A percentile compares a stretch with the other conserved stretches of the same genome.
Conservation (phyloP, 169 alveolate species). For the Plasmodium gallinaceum region DNA sequence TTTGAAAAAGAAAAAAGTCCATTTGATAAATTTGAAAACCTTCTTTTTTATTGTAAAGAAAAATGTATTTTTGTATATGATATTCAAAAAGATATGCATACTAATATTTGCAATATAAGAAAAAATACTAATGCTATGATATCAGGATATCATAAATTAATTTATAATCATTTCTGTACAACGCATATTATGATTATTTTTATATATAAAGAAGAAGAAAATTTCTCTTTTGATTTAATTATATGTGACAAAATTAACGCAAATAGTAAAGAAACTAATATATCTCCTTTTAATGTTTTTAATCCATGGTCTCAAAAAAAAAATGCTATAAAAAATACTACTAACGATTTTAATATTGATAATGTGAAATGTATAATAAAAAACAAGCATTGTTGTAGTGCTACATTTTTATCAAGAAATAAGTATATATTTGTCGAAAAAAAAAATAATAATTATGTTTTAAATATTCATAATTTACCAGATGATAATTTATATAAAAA, state of each 20-base stretch:
- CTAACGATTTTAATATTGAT: neutral
- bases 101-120: slow-evolving; percentile 18
- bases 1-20: slow-evolving; percentile 90
- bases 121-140: slow-evolving; percentile 76
- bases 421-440: slow-evolving; percentile 67
- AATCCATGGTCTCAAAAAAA: slow-evolving; percentile 19
- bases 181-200: slow-evolving; percentile 47
- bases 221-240: slow-evolving; percentile 52
- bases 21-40: slow-evolving; percentile 78
- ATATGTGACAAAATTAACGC: slow-evolving; percentile 14
- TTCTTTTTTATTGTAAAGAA: slow-evolving; percentile 86
- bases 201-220: slow-evolving; percentile 68
- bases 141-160: slow-evolving; percentile 55
- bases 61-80: slow-evolving; percentile 86
- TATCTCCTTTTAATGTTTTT: slow-evolving; percentile 22
- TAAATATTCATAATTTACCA: slow-evolving; percentile 69
- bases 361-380: slow-evolving; percentile 39
- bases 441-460: slow-evolving; percentile 21
- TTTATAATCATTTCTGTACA: slow-evolving; percentile 46
- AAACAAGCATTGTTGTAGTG: slow-evolving; percentile 38
- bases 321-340: neutral
- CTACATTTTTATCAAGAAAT: slow-evolving; percentile 57
- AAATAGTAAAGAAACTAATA: neutral
- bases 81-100: slow-evolving; percentile 48
- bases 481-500: slow-evolving; percentile 53